phyloP scores from a whole-genome alignment of 2,329 filamentous ascomycete genomes.

The Cadophora luteo-olivacea region DNA sequence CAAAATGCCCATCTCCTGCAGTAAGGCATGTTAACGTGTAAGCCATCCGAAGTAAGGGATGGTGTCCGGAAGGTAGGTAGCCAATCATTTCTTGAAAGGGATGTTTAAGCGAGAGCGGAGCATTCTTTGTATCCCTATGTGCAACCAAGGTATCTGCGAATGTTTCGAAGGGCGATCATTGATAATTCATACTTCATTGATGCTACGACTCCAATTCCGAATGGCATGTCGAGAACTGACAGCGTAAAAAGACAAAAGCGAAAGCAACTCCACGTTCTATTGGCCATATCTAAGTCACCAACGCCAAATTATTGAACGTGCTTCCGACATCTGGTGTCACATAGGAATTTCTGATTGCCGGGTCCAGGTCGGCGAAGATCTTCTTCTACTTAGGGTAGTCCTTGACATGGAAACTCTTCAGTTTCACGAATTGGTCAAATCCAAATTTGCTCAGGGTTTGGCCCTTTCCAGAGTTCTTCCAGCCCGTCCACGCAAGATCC shows the following conservation, averaged over 20 bases:
- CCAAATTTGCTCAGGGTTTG: slow-evolving; percentile 89
- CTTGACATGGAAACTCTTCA: slow-evolving; percentile 96
- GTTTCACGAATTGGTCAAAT: slow-evolving; percentile 94
- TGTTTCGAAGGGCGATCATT: slow-evolving; percentile 1
- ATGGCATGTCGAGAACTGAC: slow-evolving; percentile 14
- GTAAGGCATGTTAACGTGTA: slow-evolving; percentile 29
- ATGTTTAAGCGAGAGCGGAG: slow-evolving; percentile 21
- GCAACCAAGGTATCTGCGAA: slow-evolving; percentile 18
- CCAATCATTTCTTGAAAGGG: slow-evolving; percentile 21
- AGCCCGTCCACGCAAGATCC: slow-evolving; percentile 96
- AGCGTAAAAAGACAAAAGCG: slow-evolving; percentile 2
- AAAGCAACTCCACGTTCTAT: slow-evolving; percentile 17
- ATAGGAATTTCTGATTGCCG: slow-evolving; percentile 5
- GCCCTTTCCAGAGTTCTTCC: slow-evolving; percentile 96
- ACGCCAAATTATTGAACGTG: slow-evolving; percentile 10
- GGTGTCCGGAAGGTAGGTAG: slow-evolving; percentile 2
- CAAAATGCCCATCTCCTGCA: slow-evolving; percentile 25
- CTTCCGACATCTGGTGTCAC: slow-evolving; percentile 27
- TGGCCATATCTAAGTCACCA: slow-evolving; percentile 22
- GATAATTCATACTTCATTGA: slow-evolving; percentile 7
- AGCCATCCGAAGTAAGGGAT: slow-evolving; percentile 16
- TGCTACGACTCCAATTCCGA: slow-evolving; percentile 2
- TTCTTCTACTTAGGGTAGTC: slow-evolving; percentile 64
- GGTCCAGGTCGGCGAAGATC: slow-evolving; percentile 19
- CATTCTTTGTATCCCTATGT: slow-evolving; percentile 25